Evolutionary conservation across 2,329 filamentous ascomycete species (phyloP), one percentile per base, ranked within the genome.

Genomic region (Aspergillus sclerotialis): DNA sequence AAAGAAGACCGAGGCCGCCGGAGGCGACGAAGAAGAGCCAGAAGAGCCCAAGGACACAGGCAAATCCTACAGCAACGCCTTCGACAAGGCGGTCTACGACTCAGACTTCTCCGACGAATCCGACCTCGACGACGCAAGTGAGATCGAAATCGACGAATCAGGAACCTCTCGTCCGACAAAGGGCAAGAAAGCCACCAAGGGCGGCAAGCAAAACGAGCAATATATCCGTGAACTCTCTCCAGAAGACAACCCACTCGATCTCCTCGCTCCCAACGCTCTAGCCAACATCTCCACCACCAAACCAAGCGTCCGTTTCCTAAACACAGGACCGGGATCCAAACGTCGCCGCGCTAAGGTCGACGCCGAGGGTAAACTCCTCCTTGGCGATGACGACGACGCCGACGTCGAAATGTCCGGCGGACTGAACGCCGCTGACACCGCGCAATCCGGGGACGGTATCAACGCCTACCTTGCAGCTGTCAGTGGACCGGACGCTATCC

Each of bases 1-100:
- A 64, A 89, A 88, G 73, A 94, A 88, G 73, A 83, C 83, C 29
- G 77, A 72, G 17, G 73, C 68, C 6, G 73, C 68, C 7, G 74
- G 68, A 12, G 75, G 67, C 1, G 82, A 73, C 6, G 78, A 72
- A 5, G 75, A 70, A 5, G 72, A 75, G 49, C 42, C 48, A 23
- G 32, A 42, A 13, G 45, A 41, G 37, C 24, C 24, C 15, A 31
- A 31, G 16, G 21, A 16, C 15, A 31, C 18, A 14, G 40, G 40
- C 33, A 52, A 53, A 26, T 43, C 52, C 8, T 94, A 93, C 56
- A 87, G 89, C 62, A 93, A 84, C 63, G 90, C 93, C 54, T 95
- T 92, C 60, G 90, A 96, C 59, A 84, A 94, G 61, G 89, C 90
- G n/a, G 77, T 98, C 21, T 94, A 95, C 56, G 89, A 87, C 56